Percentiles rank a stretch among this genome's conserved stretches.
These are phyloP conservation scores for Dimargaris cristalligena DNA, from an alignment of 192 early-diverging fungal species.

Conservation along the genomic window DNA sequence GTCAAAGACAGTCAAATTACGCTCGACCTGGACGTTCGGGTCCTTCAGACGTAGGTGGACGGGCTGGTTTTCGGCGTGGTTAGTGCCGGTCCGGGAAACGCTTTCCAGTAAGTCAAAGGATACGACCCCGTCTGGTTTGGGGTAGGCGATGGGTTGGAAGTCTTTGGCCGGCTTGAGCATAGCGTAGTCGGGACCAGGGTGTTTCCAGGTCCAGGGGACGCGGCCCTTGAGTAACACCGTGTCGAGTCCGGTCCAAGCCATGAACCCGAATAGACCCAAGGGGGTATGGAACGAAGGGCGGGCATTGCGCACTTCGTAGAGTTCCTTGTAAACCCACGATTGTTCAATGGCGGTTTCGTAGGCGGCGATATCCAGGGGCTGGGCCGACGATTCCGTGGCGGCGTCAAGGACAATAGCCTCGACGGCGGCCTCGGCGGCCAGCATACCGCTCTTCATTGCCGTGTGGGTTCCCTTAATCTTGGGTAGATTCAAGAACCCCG, in stretches of 20 bases:
- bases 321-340: slow-evolving; percentile 84
- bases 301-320: slow-evolving; percentile 80
- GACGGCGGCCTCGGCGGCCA: slow-evolving; percentile 84
- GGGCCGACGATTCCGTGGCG: slow-evolving; percentile 25
- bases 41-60: slow-evolving; percentile 75
- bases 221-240: slow-evolving; percentile 76
- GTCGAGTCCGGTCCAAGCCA: slow-evolving; percentile 78
- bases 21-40: slow-evolving; percentile 54
- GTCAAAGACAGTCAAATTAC: slow-evolving; percentile 70
- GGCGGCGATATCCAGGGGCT: slow-evolving; percentile 47
- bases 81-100: slow-evolving; percentile 82
- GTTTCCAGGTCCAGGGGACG: slow-evolving; percentile 87
- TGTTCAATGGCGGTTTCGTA: slow-evolving; percentile 71
- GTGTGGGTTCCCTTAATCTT: slow-evolving; percentile 99
- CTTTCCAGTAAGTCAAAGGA: slow-evolving; percentile 91
- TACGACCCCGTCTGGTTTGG: slow-evolving; percentile 90
- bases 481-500: slow-evolving; percentile 91
- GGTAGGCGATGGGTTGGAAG: slow-evolving; percentile 80
- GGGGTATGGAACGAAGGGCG: slow-evolving; percentile 84
- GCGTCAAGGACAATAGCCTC: slow-evolving; percentile 31
- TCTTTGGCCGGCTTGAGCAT: slow-evolving; percentile 52
- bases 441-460: slow-evolving; percentile 96
- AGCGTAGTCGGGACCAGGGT: slow-evolving; percentile 64
- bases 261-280: slow-evolving; percentile 72
- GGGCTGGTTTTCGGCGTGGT: slow-evolving; percentile 89